phyloP scores from a whole-genome alignment of 805 yeast species.

The Metschnikowia santaceciliae region DNA sequence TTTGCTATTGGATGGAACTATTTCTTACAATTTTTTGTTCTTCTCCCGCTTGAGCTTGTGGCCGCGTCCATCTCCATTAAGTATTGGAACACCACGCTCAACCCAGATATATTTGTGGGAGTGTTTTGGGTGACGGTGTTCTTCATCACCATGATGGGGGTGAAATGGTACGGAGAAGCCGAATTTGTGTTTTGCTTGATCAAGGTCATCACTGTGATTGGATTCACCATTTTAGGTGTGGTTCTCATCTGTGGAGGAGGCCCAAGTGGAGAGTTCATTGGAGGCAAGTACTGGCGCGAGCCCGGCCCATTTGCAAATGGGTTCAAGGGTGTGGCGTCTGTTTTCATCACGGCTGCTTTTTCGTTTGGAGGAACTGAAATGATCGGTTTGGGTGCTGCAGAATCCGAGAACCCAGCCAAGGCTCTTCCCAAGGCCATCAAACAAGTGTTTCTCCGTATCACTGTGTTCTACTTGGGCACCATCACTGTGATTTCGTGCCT shows the following conservation, averaged over 20 bases:
- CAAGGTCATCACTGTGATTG: constrained; percentile 56
- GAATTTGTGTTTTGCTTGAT: constrained; percentile 54
- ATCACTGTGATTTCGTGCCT: constrained; percentile 38
- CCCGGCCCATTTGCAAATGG: constrained; percentile 59
- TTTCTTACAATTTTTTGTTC: constrained; percentile 36
- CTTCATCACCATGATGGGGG: constrained; percentile 56
- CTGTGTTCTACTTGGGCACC: constrained; percentile 52
- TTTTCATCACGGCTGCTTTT: constrained; percentile 60
- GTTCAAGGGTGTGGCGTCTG: constrained; percentile 60
- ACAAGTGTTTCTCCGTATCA: constrained; percentile 62
- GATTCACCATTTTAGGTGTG: constrained; percentile 54
- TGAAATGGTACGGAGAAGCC: constrained; percentile 66
- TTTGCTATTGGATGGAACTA: constrained; percentile 32
- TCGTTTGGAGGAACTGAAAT: constrained; percentile 67
- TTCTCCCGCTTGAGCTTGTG: constrained; percentile 34
- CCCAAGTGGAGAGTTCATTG: constrained; percentile 50
- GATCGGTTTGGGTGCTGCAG: constrained; percentile 64
- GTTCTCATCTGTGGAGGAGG: constrained; percentile 59
- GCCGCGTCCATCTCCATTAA: constrained; percentile 39
- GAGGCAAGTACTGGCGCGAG: constrained; percentile 53
- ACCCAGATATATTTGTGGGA: constrained; percentile 54
- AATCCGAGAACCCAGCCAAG: constrained; percentile 57
- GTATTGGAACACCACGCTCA: constrained; percentile 42
- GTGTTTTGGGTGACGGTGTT: constrained; percentile 51
- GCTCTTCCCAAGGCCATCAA: constrained; percentile 61